Evolutionary conservation across 2,329 filamentous ascomycete genomes (phyloP).

Genomic region (Juglanconis oblonga): DNA sequence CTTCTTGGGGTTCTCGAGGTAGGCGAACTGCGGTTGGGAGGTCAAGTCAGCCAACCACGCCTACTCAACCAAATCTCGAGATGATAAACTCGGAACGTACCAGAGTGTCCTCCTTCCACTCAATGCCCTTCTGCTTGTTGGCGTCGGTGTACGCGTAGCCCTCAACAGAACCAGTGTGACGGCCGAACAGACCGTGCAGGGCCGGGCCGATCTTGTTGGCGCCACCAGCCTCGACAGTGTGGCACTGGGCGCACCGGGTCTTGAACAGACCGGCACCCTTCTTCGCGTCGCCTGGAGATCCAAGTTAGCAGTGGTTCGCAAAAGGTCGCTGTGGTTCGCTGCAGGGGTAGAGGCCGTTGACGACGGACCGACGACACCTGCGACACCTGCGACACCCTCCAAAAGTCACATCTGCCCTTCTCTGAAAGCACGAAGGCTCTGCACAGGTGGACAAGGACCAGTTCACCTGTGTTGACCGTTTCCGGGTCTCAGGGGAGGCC

Average conservation of each 20-base stretch:
- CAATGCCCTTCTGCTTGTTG: slow-evolving; percentile 96
- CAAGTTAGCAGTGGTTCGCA: neutral
- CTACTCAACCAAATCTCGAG: neutral
- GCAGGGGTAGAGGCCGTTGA: neutral
- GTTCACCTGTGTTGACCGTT: neutral
- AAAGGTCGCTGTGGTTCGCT: neutral
- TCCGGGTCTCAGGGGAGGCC: neutral
- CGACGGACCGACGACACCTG: neutral
- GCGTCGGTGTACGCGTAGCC: slow-evolving; percentile 98
- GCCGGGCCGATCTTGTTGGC: slow-evolving; percentile 98
- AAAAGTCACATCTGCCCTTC: neutral
- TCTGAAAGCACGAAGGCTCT: neutral
- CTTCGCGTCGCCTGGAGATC: slow-evolving; percentile 74
- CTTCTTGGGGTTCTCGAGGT: slow-evolving; percentile 99
- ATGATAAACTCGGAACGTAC: slow-evolving; percentile 45
- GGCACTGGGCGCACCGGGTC: slow-evolving; percentile 97
- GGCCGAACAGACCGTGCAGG: slow-evolving; percentile 95
- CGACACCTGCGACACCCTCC: neutral
- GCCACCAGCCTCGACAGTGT: slow-evolving; percentile 87
- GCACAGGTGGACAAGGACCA: neutral
- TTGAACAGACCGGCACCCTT: slow-evolving; percentile 99
- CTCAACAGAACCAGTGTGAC: slow-evolving; percentile 85
- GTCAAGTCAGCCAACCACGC: neutral
- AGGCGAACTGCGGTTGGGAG: slow-evolving; percentile 62
- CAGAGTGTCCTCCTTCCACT: slow-evolving; percentile 82